Percentiles rank a stretch among this genome's conserved stretches.
Conservation (phyloP, 164 flowering plant species). For the Liquidambar formosana region DNA sequence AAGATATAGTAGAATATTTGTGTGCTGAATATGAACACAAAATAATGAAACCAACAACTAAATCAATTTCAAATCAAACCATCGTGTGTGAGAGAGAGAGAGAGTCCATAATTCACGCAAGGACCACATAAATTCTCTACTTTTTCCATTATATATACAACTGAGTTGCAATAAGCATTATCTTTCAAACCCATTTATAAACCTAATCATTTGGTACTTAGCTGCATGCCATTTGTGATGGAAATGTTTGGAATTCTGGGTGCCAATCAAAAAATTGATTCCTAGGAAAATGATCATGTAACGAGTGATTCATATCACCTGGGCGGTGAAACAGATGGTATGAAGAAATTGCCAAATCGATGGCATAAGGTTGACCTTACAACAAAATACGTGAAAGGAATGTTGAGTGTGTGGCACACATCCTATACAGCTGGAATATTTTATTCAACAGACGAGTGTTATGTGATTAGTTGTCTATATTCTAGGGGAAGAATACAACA, state of each 20-base stretch:
- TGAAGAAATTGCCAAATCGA: neutral
- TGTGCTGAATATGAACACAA: slow-evolving; percentile 5
- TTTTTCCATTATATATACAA: neutral
- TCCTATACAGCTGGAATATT: slow-evolving; percentile 4
- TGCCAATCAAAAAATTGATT: slow-evolving; percentile 12
- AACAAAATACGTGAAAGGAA: slow-evolving; percentile 15
- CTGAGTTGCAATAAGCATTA: neutral
- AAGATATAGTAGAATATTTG: neutral
- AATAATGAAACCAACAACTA: slow-evolving; percentile 3
- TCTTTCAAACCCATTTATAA: slow-evolving; percentile 2
- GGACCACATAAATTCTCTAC: neutral
- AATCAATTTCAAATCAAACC: neutral
- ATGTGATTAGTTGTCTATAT: neutral
- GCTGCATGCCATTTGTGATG: slow-evolving; percentile 25
- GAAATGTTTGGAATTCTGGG: neutral
- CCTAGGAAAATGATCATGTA: too few relatives aligned
- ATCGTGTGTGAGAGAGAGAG: too few relatives aligned
- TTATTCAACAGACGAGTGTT: neutral
- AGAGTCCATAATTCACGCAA: slow-evolving; percentile 3
- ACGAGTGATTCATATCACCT: neutral
- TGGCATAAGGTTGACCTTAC: neutral
- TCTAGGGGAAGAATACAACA: too few relatives aligned
- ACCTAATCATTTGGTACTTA: slow-evolving; percentile 27
- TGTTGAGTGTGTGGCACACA: slow-evolving; percentile 16
- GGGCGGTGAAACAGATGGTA: neutral